Base-by-base conservation (phyloP, 2,329 filamentous ascomycete genomes). In the Trichoderma brevicompactum region DNA sequence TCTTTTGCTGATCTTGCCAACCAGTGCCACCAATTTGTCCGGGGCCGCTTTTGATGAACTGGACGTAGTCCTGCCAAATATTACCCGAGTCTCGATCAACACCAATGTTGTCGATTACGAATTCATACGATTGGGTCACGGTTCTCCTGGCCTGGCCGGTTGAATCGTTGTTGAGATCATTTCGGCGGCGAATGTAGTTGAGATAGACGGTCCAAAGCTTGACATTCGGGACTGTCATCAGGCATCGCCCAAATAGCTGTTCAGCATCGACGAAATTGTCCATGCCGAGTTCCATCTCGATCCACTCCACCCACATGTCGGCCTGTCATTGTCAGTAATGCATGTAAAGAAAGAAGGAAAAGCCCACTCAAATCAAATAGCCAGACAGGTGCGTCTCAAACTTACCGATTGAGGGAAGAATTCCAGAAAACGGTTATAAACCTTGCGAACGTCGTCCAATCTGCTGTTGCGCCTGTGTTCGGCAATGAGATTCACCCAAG, bases 1-100 rank as follows among this genome's bases (percentile, higher is more conserved):
- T 96, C 82, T 99, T 99, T 75, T 98, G 95, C 78, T 94, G 91
- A 74, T 98, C 95, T 77, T 98, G 94, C 96, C 95, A 99, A 66
- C 87, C 89, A 66, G 84, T 89, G 49, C 94, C 95, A 32, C 94
- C 94, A 66, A 95, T 86, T 65, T 88, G 88, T 6, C 95, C 95
- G 1, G 95, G 95, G 0, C 91, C 92, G 44, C 87, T 91, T 74
- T 93, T 94, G 77, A 98, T 87, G 74, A 99, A 97, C 70, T 95
- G 89, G 67, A 99, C 89, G 73, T 98, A 98, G 70, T 99, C 95
- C 66, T 90, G 87, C 95, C 95, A 99, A 65, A 99, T 89, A 69
- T 85, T 87, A 41, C 93, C 94, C 10, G 94, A 90, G 73, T 97
- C 92, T 73, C 93, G 91, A 78, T 99, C 95, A 71, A 95, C 87